Conservation (phyloP, 352 stramenopile genomes). For the Globisporangium iwayamae region DNA sequence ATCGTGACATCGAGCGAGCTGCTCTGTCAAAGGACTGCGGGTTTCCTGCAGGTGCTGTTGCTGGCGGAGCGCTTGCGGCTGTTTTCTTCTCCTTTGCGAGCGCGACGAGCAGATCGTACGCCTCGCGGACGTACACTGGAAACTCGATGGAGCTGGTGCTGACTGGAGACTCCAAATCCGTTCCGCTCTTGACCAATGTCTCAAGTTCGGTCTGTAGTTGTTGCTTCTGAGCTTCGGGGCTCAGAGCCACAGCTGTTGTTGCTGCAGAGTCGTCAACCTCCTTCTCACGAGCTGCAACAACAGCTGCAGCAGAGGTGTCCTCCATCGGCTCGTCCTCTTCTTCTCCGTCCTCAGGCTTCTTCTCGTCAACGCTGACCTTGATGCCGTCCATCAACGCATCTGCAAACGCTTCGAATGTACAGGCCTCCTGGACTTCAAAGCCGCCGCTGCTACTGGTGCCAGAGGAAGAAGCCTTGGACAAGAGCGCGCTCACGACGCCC, state of each 20-base stretch:
- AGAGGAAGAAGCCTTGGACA: conserved; percentile 20
- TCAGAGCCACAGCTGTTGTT: background rate
- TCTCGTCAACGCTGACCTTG: conserved; percentile 29
- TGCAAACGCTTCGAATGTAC: conserved; percentile 36
- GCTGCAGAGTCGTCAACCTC: background rate
- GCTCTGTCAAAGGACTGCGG: conserved; percentile 18
- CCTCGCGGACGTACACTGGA: conserved; percentile 32
- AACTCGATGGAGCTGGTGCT: conserved; percentile 17
- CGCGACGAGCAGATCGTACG: conserved; percentile 41
- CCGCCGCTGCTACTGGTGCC: background rate
- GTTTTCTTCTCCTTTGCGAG: conserved; percentile 33
- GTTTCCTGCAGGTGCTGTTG: background rate
- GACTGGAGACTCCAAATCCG: background rate
- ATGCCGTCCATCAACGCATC: conserved; percentile 35
- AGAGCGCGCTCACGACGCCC: conserved; percentile 21
- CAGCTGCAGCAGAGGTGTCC: background rate
- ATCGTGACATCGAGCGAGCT: conserved; percentile 25
- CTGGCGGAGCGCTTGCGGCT: conserved; percentile 12
- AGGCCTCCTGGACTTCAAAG: conserved; percentile 30
- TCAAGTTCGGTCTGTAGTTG: conserved; percentile 23
- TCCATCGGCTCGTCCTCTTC: conserved; percentile 27
- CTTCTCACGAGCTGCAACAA: background rate
- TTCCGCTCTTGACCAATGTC: conserved; percentile 7
- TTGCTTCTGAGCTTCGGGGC: conserved; percentile 16
- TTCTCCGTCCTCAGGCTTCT: conserved; percentile 62